These are phyloP conservation scores for Amylocarpus encephaloides DNA, from an alignment of 2,329 filamentous ascomycete species.

Conservation along the genomic window DNA sequence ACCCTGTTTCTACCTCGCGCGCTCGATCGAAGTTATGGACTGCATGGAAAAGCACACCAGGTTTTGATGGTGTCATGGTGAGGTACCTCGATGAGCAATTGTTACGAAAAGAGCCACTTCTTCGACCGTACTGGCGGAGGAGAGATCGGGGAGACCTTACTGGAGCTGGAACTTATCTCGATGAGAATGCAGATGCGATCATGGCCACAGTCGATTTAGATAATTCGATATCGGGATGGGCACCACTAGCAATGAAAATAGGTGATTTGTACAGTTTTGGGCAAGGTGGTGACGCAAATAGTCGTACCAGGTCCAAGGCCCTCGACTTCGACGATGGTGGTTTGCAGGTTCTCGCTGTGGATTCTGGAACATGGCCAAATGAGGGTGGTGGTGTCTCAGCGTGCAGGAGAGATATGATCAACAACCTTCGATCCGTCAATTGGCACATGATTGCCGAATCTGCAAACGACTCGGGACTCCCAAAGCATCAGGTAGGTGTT, in stretches of 20 bases:
- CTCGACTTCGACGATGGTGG: conserved; percentile 36
- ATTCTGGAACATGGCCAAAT: conserved; percentile 29
- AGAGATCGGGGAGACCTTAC: conserved; percentile 35
- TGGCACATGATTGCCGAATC: conserved; percentile 10
- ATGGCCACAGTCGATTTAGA: conserved; percentile 32
- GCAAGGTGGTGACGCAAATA: conserved; percentile 33
- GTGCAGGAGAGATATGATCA: conserved; percentile 10
- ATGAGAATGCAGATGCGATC: conserved; percentile 30
- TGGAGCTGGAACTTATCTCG: conserved; percentile 38
- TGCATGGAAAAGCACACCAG: conserved; percentile 39
- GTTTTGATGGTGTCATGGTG: conserved; percentile 41
- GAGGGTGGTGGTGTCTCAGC: conserved; percentile 39
- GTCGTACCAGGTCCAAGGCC: conserved; percentile 33
- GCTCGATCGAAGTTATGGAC: conserved; percentile 42
- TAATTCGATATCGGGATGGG: conserved; percentile 30
- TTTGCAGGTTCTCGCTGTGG: conserved; percentile 38
- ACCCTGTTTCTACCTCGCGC: conserved; percentile 37
- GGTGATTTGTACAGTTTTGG: conserved; percentile 35
- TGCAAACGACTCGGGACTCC: conserved; percentile 7
- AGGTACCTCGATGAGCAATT: conserved; percentile 42
- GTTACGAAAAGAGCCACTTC: conserved; percentile 36
- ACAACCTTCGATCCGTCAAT: conserved; percentile 9
- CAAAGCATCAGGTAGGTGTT: conserved; percentile 7
- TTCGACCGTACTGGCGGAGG: conserved; percentile 36
- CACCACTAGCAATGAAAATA: conserved; percentile 33